These are phyloP conservation scores for Patellaria atrata DNA, from an alignment of 495 filamentous ascomycete genomes.

Conservation along the genomic window DNA sequence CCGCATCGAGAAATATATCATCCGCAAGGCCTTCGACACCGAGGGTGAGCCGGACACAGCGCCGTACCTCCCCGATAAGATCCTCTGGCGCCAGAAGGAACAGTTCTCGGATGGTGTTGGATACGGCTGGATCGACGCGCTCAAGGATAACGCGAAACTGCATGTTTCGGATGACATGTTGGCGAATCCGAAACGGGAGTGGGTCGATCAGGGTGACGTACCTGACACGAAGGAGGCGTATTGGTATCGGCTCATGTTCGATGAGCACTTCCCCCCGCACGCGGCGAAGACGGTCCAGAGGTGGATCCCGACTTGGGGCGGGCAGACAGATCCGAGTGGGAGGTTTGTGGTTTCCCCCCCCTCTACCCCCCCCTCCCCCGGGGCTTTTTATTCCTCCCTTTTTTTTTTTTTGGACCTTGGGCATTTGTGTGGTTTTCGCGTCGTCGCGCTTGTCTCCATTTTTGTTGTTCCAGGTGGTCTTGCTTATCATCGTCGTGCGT, in stretches of 20 bases:
- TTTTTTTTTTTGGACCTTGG: too few relatives aligned
- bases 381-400: too few relatives aligned
- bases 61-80: conserved; percentile 84
- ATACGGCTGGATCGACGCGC: conserved; percentile 95
- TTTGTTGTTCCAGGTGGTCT: too few relatives aligned
- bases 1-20: conserved; percentile 89
- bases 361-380: too few relatives aligned
- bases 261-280: conserved; percentile 88
- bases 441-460: too few relatives aligned
- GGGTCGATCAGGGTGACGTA: conserved; percentile 78
- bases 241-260: conserved; percentile 96
- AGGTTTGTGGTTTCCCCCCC: conserved; percentile 45
- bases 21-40: conserved; percentile 94
- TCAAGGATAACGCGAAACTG: conserved; percentile 83
- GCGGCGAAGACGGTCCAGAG: conserved; percentile 89
- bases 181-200: conserved; percentile 90
- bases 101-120: conserved; percentile 98
- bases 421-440: too few relatives aligned
- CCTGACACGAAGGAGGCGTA: conserved; percentile 94
- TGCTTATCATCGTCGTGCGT: too few relatives aligned
- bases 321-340: conserved; percentile 89
- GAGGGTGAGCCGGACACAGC: conserved; percentile 59
- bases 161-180: conserved; percentile 92
- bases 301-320: conserved; percentile 96
- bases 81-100: conserved; percentile 98